Evolutionary conservation across 192 early-diverging fungal species (phyloP), one percentile per base, ranked within the genome.

Genomic region (Endogone sp.): DNA sequence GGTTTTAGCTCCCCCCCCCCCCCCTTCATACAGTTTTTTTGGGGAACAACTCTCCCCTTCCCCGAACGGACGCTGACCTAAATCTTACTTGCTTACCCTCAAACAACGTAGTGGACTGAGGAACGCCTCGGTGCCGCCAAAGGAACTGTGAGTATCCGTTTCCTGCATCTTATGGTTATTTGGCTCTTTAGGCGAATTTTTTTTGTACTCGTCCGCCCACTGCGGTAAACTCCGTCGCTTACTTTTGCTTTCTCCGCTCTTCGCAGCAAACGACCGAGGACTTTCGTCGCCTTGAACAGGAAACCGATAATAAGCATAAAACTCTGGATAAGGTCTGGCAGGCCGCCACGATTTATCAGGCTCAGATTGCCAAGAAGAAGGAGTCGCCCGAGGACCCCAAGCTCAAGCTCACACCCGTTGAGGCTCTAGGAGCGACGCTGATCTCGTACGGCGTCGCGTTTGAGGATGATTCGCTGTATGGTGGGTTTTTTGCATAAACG

Each of bases 51-150:
- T n/a, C n/a, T n/a, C n/a, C n/a, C n/a, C n/a, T n/a, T n/a, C n/a
- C n/a, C n/a, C n/a, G n/a, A n/a, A n/a, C n/a, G n/a, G n/a, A n/a
- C n/a, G n/a, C 22, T 62, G 16, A 55, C 55, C 24, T 23, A 31
- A 22, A 8, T 29, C 4, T 25, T 79, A 55, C 23, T 25, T 24
- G 60, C 37, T 32, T 65, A 26, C 55, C 58, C 44, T 31, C 56
- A 13, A n/a, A 63, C 55, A 56, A 65, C 25, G 58, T 72, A 88
- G 86, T 86, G 88, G 79, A 89, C 90, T n/a, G 91, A 90, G 68
- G 94, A 96, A 72, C 86, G 89, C 61, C 76, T 95, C 54, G 93
- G 94, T 23, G 78, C 79, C 63, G 74, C 81, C 24, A 84, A 85
- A 64, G 84, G 79, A 64, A 90, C 92, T 23, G 87, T 90, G 62